These are phyloP conservation scores for Wickerhamomyces strasburgensis DNA, from an alignment of 805 yeast genomes.

Conservation along the genomic window DNA sequence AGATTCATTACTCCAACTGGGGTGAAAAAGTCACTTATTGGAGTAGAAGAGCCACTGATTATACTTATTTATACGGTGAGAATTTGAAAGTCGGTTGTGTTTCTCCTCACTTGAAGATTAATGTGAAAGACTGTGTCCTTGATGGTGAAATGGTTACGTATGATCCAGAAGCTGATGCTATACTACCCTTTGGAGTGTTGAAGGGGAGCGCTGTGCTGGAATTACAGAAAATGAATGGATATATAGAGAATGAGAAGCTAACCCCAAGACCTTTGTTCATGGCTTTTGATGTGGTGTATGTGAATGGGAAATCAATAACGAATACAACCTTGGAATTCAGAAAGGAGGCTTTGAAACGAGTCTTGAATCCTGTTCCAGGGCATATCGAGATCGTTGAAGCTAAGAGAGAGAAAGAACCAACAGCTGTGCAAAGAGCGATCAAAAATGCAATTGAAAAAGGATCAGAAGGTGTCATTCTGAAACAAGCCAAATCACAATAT, in stretches of 20 bases:
- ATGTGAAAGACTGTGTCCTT: conserved; percentile 37
- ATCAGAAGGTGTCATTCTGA: conserved; percentile 81
- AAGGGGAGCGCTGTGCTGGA: conserved; percentile 63
- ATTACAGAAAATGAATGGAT: conserved; percentile 36
- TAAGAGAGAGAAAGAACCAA: conserved; percentile 36
- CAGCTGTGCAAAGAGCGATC: conserved; percentile 53
- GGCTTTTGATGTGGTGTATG: conserved; percentile 66
- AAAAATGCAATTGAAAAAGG: conserved; percentile 52
- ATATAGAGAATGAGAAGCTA: conserved; percentile 25
- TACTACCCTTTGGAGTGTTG: conserved; percentile 78
- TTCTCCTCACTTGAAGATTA: conserved; percentile 42
- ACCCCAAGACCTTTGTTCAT: conserved; percentile 50
- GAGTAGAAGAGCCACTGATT: conserved; percentile 71
- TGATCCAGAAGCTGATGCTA: conserved; percentile 50
- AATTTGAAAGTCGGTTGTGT: conserved; percentile 46
- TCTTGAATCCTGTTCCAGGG: conserved; percentile 35
- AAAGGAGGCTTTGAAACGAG: conserved; percentile 41
- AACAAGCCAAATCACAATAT: conserved; percentile 56
- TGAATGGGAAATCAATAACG: conserved; percentile 64
- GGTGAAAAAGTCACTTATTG: conserved; percentile 32
- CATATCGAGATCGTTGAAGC: conserved; percentile 46
- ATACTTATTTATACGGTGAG: conserved; percentile 63
- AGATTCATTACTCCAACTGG: conserved; percentile 55
- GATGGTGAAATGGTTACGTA: conserved; percentile 96
- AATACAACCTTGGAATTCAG: conserved; percentile 50